These are phyloP conservation scores for Stylonectria norvegica DNA, from an alignment of 2,329 filamentous ascomycete species.

Conservation along the genomic window DNA sequence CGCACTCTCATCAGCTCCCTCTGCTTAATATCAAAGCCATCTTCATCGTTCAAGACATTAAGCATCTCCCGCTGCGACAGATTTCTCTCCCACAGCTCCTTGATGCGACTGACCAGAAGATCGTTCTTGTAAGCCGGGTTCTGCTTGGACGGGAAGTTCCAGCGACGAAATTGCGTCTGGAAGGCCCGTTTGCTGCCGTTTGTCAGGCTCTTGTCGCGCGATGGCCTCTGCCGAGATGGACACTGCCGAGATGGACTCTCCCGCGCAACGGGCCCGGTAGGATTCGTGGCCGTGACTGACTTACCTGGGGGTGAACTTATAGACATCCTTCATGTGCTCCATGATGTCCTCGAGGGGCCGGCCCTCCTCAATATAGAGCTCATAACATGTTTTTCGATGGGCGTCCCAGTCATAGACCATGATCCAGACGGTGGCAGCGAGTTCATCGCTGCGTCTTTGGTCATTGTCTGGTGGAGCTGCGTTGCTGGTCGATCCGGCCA, in stretches of 20 bases:
- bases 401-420: conserved; percentile 50
- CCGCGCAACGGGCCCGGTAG: too few species aligned
- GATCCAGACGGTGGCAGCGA: conserved; percentile 19
- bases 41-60: conserved; percentile 62
- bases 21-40: conserved; percentile 68
- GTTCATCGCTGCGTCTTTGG: conserved; percentile 7
- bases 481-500: conserved; percentile 27
- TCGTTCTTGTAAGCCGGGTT: conserved; percentile 68
- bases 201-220: too few species aligned
- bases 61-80: conserved; percentile 71
- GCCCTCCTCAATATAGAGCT: conserved; percentile 74
- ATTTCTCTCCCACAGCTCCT: conserved; percentile 76
- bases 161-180: conserved; percentile 72
- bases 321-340: conserved; percentile 61
- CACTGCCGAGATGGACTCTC: too few species aligned
- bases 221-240: too few species aligned
- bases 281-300: conserved; percentile 48
- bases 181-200: conserved; percentile 73
- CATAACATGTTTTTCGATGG: conserved; percentile 42
- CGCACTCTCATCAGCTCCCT: conserved; percentile 69
- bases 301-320: conserved; percentile 70
- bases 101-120: conserved; percentile 63
- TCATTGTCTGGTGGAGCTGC: conserved; percentile 19
- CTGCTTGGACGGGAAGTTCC: conserved; percentile 75
- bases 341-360: conserved; percentile 72